These are phyloP conservation scores for Malus asiatica DNA, from an alignment of 306 rosid genomes.

Conservation along the genomic window DNA sequence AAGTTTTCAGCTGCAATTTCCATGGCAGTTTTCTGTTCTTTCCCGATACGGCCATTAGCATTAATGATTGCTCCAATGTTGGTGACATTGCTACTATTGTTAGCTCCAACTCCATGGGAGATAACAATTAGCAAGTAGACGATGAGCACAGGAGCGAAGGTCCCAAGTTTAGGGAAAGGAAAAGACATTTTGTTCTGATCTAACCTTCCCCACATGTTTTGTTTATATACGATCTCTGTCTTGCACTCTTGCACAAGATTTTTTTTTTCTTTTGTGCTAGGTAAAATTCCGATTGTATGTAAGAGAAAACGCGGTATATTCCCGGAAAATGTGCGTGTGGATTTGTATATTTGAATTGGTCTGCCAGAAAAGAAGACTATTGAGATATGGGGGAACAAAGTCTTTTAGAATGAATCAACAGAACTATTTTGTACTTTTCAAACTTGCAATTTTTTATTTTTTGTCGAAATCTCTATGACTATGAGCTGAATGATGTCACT, in stretches of 20 bases:
- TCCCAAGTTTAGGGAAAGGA: neutral
- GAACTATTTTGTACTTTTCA: neutral
- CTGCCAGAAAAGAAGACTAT: neutral
- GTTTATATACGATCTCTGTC: neutral
- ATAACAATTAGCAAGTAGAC: neutral
- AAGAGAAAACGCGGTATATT: neutral
- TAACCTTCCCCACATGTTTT: neutral
- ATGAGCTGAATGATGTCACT: too few species aligned
- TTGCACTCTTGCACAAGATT: too few species aligned
- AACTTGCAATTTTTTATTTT: too few species aligned
- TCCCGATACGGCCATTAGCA: slow-evolving; percentile 29
- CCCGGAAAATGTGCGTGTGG: neutral
- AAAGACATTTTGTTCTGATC: slow-evolving; percentile 4
- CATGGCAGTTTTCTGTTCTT: slow-evolving; percentile 40
- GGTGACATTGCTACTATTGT: neutral
- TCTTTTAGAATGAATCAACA: too few species aligned
- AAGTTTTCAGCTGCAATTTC: slow-evolving; percentile 35
- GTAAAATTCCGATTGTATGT: neutral
- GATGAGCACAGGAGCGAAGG: neutral
- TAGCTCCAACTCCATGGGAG: slow-evolving; percentile 13
- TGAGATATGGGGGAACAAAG: neutral
- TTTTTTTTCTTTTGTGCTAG: neutral
- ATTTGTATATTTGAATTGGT: neutral
- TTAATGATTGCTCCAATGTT: slow-evolving; percentile 41
- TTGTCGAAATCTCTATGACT: too few species aligned